Evolutionary conservation across 805 yeast species (phyloP).

Genomic region (Lachancea kluyveri): DNA sequence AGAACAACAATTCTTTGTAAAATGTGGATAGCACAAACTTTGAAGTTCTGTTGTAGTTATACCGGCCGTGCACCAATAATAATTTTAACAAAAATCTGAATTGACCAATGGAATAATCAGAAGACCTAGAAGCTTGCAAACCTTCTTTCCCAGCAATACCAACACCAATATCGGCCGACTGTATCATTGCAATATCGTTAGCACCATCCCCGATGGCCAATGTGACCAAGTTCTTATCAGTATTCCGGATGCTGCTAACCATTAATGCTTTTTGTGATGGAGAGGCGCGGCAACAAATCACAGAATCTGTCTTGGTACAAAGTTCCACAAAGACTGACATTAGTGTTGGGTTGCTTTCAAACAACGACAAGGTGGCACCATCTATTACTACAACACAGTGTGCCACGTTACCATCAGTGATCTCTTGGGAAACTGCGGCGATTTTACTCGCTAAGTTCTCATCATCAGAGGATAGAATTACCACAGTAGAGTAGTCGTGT

Average conservation of each 20-base stretch:
- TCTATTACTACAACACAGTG: constrained; percentile 94
- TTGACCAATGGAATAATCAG: constrained; percentile 94
- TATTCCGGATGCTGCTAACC: constrained; percentile 75
- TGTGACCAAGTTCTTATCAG: constrained; percentile 66
- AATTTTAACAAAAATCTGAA: constrained; percentile 79
- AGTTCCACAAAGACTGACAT: constrained; percentile 76
- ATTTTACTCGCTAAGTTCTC: constrained; percentile 63
- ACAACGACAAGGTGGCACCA: constrained; percentile 73
- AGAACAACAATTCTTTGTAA: constrained; percentile 88
- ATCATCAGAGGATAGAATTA: constrained; percentile 50
- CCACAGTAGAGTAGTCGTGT: constrained; percentile 86
- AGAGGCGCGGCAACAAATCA: constrained; percentile 91
- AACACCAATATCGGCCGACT: constrained; percentile 95
- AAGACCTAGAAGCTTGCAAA: constrained; percentile 89
- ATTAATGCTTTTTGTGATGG: constrained; percentile 93
- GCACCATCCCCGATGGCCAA: constrained; percentile 99
- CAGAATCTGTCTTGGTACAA: constrained; percentile 84
- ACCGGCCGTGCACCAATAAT: constrained; percentile 89
- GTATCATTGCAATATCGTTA: constrained; percentile 98
- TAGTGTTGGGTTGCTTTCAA: constrained; percentile 68
- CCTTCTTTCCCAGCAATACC: constrained; percentile 98
- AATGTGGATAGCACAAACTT: constrained; percentile 91
- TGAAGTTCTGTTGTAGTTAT: constrained; percentile 87
- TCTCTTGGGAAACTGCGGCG: constrained; percentile 68
- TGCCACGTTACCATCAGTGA: constrained; percentile 70